Evolutionary conservation across 495 filamentous ascomycete genomes (phyloP).

Genomic region (Talaromyces nanjingensis): DNA sequence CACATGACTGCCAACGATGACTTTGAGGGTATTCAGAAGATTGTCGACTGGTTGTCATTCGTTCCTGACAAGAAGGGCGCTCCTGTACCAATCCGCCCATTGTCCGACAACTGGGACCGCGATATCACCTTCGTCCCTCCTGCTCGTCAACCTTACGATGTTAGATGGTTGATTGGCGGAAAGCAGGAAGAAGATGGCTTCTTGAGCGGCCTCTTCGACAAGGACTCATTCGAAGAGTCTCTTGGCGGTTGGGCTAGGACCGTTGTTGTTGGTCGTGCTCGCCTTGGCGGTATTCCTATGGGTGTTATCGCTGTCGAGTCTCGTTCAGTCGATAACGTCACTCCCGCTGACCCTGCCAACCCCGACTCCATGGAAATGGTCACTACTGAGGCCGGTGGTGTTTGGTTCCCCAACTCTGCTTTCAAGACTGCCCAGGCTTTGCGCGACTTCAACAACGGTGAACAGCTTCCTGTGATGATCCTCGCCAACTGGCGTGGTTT

Average conservation of each 20-base stretch:
- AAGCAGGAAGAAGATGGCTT: constrained; percentile 85
- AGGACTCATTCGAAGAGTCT: constrained; percentile 91
- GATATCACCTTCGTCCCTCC: constrained; percentile 82
- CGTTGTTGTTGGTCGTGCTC: constrained; percentile 93
- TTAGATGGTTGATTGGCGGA: constrained; percentile 85
- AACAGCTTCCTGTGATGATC: constrained; percentile 98
- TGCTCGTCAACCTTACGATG: constrained; percentile 84
- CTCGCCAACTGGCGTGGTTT: constrained; percentile 99
- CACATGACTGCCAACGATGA: constrained; percentile 98
- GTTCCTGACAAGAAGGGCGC: constrained; percentile 89
- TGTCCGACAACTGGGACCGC: constrained; percentile 87
- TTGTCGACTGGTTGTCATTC: constrained; percentile 95
- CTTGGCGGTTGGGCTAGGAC: constrained; percentile 96
- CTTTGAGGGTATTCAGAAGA: constrained; percentile 96
- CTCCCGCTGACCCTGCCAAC: constrained; percentile 96
- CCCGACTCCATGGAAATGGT: constrained; percentile 96
- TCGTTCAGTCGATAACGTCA: constrained; percentile 91
- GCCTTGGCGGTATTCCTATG: constrained; percentile 94
- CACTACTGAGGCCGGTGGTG: constrained; percentile 87
- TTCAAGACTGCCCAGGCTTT: constrained; percentile 99
- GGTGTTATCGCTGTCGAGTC: constrained; percentile 98
- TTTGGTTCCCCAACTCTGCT: constrained; percentile 99
- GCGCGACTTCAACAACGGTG: constrained; percentile 97
- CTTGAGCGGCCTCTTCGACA: constrained; percentile 88
- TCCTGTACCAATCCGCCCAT: constrained; percentile 79